Conservation (phyloP, 2,329 filamentous ascomycete species). For the Aspergillus candidus region DNA sequence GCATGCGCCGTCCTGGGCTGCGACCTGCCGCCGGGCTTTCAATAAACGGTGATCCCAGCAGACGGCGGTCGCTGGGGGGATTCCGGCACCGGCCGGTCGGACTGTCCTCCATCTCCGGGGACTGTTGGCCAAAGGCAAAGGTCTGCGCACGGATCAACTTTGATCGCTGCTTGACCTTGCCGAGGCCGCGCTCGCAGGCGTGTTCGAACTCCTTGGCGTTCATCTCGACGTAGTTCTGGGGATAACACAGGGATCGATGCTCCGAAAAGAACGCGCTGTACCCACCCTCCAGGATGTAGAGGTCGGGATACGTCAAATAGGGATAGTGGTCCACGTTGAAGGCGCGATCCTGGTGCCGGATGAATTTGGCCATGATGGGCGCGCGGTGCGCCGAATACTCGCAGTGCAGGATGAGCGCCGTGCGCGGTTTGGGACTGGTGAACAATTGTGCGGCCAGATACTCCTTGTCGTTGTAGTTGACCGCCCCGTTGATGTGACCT, state of each 20-base stretch:
- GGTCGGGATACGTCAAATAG: conserved; percentile 84
- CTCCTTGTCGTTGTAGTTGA: conserved; percentile 98
- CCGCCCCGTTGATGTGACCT: conserved; percentile 84
- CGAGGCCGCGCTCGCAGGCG: conserved; percentile 91
- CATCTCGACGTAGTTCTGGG: conserved; percentile 97
- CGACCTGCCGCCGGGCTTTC: conserved; percentile 31
- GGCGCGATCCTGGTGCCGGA: conserved; percentile 81
- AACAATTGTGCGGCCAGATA: conserved; percentile 75
- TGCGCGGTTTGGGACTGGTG: conserved; percentile 60
- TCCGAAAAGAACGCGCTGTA: conserved; percentile 88
- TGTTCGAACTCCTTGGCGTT: conserved; percentile 82
- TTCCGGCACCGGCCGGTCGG: conserved; percentile 48
- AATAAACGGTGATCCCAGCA: conserved; percentile 32
- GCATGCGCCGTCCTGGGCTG: conserved; percentile 38
- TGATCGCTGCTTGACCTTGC: conserved; percentile 81
- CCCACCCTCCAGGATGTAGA: conserved; percentile 94
- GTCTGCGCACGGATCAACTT: conserved; percentile 85
- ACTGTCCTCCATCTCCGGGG: conserved; percentile 56
- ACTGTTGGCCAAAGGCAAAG: conserved; percentile 82
- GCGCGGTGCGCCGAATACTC: conserved; percentile 97
- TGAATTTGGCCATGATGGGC: conserved; percentile 89
- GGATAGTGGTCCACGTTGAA: conserved; percentile 84
- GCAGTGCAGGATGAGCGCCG: conserved; percentile 89
- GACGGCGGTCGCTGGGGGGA: conserved; percentile 24
- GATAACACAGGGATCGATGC: conserved; percentile 75